Evolutionary conservation across 352 stramenopile genomes (phyloP).

Genomic region (Globisporangium sylvaticum): DNA sequence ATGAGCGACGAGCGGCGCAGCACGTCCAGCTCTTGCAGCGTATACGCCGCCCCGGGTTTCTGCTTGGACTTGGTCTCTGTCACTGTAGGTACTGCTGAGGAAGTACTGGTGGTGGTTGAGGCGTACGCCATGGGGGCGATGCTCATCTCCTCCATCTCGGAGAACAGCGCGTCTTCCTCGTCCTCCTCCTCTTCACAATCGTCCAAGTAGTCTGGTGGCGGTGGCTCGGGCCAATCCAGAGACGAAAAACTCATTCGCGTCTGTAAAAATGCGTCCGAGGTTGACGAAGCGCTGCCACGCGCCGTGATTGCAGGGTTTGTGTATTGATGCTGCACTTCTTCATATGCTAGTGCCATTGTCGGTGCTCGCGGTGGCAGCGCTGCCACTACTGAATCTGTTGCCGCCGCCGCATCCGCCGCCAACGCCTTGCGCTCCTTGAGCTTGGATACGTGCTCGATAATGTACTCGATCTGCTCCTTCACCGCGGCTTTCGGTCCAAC

Average conservation of each 20-base stretch:
- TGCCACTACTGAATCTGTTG: not conserved
- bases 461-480: constrained; percentile 68
- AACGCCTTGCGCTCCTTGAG: constrained; percentile 33
- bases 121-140: constrained; percentile 6
- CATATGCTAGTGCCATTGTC: not conserved
- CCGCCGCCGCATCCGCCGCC: not conserved
- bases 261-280: constrained; percentile 8
- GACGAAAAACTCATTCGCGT: constrained; percentile 17
- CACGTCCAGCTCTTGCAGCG: constrained; percentile 65
- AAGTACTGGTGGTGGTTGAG: not conserved
- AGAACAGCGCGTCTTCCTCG: not conserved
- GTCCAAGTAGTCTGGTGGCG: constrained; percentile 4
- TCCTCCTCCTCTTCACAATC: not conserved
- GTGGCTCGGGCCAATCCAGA: constrained; percentile 43
- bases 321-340: not conserved
- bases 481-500: constrained; percentile 30
- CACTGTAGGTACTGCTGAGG: constrained; percentile 1
- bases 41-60: constrained; percentile 33
- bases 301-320: not conserved
- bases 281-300: not conserved
- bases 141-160: constrained; percentile 4
- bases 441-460: constrained; percentile 60
- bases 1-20: constrained; percentile 78
- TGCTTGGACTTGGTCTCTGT: constrained; percentile 12
- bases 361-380: not conserved